Evolutionary conservation across 441 rosid genomes (phyloP), one percentile per base, ranked within the genome.

Genomic region (Gossypium laxum): DNA sequence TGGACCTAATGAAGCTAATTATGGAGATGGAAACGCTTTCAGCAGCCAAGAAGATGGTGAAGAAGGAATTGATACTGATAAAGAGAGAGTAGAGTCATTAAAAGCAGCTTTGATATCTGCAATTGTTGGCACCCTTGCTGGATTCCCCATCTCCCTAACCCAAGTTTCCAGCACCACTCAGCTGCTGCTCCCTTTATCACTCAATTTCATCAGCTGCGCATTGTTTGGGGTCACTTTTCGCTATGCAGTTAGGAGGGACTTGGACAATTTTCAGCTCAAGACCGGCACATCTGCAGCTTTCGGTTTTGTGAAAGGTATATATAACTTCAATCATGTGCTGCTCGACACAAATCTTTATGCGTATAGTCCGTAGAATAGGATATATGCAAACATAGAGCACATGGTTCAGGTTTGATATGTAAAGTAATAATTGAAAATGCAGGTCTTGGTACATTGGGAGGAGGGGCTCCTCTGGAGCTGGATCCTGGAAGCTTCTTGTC

Each of bases 191-290:
- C 89, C 97, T 21, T 30, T 83, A 0, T 89, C 82, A 18, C 62
- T 83, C 72, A 82, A 87, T 62, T 87, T 88, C 56, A 72, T 87
- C 12, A 88, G 97, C 89, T 91, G 95, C 68, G 96, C 96, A 14
- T 78, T 93, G 73, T 91, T 89, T 18, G 98, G 98, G 10, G 87
- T 93, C 54, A 91, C 97, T 43, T 93, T 82, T 65, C 89, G 95
- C 62, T 90, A 91, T 55, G 81, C 88, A 19, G 83, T 93, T 4
- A 80, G 96, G 81, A 78, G 93, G 76, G 96, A 93, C 77, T 75
- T 91, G 82, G 92, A 89, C 69, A 79, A 91, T 73, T 64, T 81
- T 72, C 95, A 88, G 74, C 88, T 91, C 0, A 93, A 93, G 72
- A 75, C 90, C 0, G 97, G 98, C 67, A 87, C 95, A 3, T 77